Conservation (phyloP, 2,329 filamentous ascomycete species). For the Aspergillus eucalypticola region DNA sequence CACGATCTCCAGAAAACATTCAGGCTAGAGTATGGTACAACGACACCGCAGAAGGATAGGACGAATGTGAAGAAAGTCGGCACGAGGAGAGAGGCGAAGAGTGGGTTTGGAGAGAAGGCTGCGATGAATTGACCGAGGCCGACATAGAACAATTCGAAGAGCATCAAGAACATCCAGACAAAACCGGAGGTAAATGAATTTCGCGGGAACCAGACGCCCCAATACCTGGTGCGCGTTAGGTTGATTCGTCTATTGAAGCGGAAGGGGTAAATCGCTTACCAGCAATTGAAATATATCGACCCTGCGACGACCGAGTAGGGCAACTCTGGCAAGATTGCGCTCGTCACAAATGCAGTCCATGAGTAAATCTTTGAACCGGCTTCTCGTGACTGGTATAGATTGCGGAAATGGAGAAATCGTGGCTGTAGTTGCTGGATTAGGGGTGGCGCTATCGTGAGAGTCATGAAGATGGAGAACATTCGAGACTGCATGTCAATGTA, state of each 20-base stretch:
- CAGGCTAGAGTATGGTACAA: conserved; percentile 66
- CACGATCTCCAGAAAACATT: conserved; percentile 65
- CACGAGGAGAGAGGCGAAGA: conserved; percentile 66
- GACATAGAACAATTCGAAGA: conserved; percentile 67
- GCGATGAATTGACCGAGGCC: conserved; percentile 69
- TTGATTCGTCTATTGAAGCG: background rate
- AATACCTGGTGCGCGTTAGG: conserved; percentile 46
- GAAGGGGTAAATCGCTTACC: conserved; percentile 46
- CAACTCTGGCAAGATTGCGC: conserved; percentile 66
- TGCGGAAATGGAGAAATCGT: conserved; percentile 64
- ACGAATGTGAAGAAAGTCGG: conserved; percentile 70
- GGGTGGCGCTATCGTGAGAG: conserved; percentile 70
- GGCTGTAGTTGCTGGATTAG: conserved; percentile 78
- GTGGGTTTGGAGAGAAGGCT: conserved; percentile 64
- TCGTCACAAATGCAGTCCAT: conserved; percentile 70
- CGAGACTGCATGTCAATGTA: conserved; percentile 67
- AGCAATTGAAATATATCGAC: conserved; percentile 64
- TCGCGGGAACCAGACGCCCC: conserved; percentile 55
- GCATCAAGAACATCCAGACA: conserved; percentile 63
- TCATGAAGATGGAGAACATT: conserved; percentile 76
- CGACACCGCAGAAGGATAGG: conserved; percentile 72
- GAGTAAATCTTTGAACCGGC: conserved; percentile 77
- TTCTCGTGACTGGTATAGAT: conserved; percentile 71
- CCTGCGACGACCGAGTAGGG: conserved; percentile 69
- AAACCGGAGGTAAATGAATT: conserved; percentile 62